Conservation (phyloP, 768 basidiomycete genomes). For the Podaxis sp. region DNA sequence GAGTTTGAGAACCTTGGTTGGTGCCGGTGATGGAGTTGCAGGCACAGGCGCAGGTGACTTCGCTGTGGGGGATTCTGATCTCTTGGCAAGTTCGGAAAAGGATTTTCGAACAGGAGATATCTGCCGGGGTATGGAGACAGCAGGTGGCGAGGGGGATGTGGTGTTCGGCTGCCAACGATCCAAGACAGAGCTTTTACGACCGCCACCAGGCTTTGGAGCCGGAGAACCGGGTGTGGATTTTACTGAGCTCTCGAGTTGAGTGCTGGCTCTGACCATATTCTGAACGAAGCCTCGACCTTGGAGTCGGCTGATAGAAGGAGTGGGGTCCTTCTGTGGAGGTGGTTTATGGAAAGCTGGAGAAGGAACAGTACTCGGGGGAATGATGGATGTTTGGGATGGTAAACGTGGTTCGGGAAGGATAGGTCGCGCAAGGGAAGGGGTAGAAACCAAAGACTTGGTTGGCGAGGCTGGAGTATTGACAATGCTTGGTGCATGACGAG, state of each 20-base stretch:
- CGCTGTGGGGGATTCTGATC: slow-evolving; percentile 14
- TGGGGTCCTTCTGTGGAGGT: slow-evolving; percentile 60
- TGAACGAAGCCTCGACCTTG: slow-evolving; percentile 87
- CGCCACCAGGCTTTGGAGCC: slow-evolving; percentile 26
- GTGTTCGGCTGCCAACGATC: slow-evolving; percentile 62
- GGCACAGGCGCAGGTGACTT: not conserved
- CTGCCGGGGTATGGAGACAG: slow-evolving; percentile 33
- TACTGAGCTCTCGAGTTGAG: slow-evolving; percentile 43
- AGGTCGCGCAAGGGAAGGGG: slow-evolving; percentile 47
- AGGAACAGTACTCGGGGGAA: slow-evolving; percentile 36
- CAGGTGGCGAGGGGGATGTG: slow-evolving; percentile 20
- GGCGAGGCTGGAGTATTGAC: slow-evolving; percentile 22
- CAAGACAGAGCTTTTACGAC: slow-evolving; percentile 52
- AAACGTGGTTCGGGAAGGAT: slow-evolving; percentile 46
- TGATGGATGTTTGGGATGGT: slow-evolving; percentile 38
- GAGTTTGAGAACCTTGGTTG: slow-evolving; percentile 23
- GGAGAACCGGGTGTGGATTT: slow-evolving; percentile 25
- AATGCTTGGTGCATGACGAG: slow-evolving; percentile 19
- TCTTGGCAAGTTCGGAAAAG: slow-evolving; percentile 21
- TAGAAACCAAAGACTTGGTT: slow-evolving; percentile 28
- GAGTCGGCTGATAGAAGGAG: slow-evolving; percentile 77
- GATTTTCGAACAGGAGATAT: slow-evolving; percentile 32
- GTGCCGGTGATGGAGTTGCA: not conserved
- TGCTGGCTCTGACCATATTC: slow-evolving; percentile 71
- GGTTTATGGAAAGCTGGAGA: slow-evolving; percentile 60